Evolutionary conservation across 352 stramenopile species (phyloP).

Genomic region (Pythium folliculosum): DNA sequence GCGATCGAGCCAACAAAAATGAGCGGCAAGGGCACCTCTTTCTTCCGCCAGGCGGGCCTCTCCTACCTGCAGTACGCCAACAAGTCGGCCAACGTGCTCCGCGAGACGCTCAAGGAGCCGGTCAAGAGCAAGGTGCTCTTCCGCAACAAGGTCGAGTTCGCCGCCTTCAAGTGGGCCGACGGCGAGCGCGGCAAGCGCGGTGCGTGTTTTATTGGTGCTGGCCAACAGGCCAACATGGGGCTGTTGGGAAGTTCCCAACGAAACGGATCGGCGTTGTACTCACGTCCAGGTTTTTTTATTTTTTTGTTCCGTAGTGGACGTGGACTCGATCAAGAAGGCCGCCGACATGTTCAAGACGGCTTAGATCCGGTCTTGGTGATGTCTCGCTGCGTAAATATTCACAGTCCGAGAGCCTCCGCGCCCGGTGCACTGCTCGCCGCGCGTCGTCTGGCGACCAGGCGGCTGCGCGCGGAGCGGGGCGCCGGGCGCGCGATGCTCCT

Average conservation of each 20-base stretch:
- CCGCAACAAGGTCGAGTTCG: constrained; percentile 80
- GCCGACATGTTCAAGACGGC: constrained; percentile 78
- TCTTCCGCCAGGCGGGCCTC: constrained; percentile 84
- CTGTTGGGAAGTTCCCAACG: not conserved
- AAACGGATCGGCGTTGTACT: not conserved
- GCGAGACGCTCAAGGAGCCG: constrained; percentile 82
- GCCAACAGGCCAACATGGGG: no score
- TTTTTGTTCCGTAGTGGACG: constrained; percentile 41
- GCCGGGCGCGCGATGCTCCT: constrained; percentile 14
- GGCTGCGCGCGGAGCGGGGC: not conserved
- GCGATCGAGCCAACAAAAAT: constrained; percentile 36
- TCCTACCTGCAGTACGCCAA: constrained; percentile 91
- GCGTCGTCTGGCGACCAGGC: not conserved
- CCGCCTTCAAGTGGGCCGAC: constrained; percentile 84
- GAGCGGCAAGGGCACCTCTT: constrained; percentile 79
- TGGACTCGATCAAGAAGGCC: constrained; percentile 85
- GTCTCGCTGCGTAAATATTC: constrained; percentile 28
- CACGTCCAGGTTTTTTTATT: constrained; percentile 12
- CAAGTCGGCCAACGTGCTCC: constrained; percentile 76
- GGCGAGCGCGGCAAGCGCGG: constrained; percentile 76
- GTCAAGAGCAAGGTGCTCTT: constrained; percentile 80
- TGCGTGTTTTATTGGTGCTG: constrained; percentile 29
- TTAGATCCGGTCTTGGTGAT: constrained; percentile 33
- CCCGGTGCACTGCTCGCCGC: not conserved
- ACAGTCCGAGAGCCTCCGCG: constrained; percentile 20